phyloP scores from a whole-genome alignment of 2,329 filamentous ascomycete species.

The Akanthomyces muscarius region DNA sequence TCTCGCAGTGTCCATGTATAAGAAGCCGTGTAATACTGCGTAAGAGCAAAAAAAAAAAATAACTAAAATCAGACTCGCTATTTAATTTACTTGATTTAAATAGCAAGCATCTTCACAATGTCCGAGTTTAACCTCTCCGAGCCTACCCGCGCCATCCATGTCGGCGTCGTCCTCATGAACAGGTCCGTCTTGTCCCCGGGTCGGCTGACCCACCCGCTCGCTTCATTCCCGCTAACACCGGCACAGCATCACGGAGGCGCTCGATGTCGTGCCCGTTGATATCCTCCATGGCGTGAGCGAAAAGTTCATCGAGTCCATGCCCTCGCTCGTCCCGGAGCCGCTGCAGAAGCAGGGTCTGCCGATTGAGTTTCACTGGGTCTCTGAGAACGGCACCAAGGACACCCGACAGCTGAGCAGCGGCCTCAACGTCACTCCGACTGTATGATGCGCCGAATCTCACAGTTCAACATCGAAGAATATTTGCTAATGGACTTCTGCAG shows the following conservation, averaged over 20 bases:
- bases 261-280: conserved; percentile 35
- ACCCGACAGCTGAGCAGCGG: conserved; percentile 25
- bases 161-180: conserved; percentile 30
- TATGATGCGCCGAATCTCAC: conserved; percentile 18
- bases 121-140: conserved; percentile 24
- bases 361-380: conserved; percentile 34
- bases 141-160: conserved; percentile 25
- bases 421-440: conserved; percentile 29
- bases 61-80: not conserved
- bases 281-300: conserved; percentile 24
- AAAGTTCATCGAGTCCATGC: conserved; percentile 20
- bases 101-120: not conserved
- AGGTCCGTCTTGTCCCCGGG: conserved; percentile 20
- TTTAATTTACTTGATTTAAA: not conserved
- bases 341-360: conserved; percentile 25
- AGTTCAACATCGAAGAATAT: no score
- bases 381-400: conserved; percentile 23
- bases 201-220: not conserved
- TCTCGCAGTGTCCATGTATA: not conserved
- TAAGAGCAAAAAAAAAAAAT: not conserved
- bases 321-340: conserved; percentile 19
- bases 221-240: not conserved
- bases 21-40: not conserved
- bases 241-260: conserved; percentile 29
- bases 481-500: conserved; percentile 21